Percentiles rank a stretch among this genome's conserved stretches.
Conservation (phyloP, 345 rosid genomes). For the Physaria fendleri region DNA sequence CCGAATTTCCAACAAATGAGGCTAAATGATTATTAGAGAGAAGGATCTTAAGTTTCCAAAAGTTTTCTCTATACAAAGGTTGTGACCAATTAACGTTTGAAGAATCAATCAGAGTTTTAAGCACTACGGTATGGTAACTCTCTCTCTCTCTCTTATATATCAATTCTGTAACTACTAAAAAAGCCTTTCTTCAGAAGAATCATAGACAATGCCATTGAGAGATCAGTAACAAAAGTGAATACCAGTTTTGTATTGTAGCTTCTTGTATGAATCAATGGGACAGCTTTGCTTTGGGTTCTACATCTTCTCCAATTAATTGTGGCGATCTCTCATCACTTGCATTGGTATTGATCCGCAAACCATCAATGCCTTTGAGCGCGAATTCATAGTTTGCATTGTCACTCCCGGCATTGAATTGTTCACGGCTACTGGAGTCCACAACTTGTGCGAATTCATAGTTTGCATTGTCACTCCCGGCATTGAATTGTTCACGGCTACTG, state of each 20-base stretch:
- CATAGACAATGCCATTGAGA: too few relatives aligned
- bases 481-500: constrained; percentile 53
- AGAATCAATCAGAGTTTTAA: neutral
- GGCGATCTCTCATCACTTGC: constrained; percentile 16
- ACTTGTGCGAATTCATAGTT: constrained; percentile 50
- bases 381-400: constrained; percentile 40
- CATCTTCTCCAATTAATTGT: constrained; percentile 16
- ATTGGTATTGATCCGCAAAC: constrained; percentile 46
- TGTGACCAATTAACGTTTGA: constrained; percentile 7
- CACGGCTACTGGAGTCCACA: constrained; percentile 50
- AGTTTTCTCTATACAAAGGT: constrained; percentile 12
- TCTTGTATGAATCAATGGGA: constrained; percentile 7
- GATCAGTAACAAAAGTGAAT: too few relatives aligned
- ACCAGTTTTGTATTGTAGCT: too few relatives aligned
- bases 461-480: constrained; percentile 34
- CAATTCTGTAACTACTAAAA: constrained; percentile 7
- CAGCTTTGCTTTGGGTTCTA: constrained; percentile 19
- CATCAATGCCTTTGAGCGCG: constrained; percentile 56
- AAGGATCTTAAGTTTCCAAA: neutral
- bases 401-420: constrained; percentile 45
- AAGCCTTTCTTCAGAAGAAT: too few relatives aligned
- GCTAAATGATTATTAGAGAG: neutral
- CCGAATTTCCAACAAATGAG: too few relatives aligned
- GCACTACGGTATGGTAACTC: constrained; percentile 4
- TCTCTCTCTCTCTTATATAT: too few relatives aligned